Base-by-base conservation (phyloP, 2,329 filamentous ascomycete species). In the Madurella fahalii region DNA sequence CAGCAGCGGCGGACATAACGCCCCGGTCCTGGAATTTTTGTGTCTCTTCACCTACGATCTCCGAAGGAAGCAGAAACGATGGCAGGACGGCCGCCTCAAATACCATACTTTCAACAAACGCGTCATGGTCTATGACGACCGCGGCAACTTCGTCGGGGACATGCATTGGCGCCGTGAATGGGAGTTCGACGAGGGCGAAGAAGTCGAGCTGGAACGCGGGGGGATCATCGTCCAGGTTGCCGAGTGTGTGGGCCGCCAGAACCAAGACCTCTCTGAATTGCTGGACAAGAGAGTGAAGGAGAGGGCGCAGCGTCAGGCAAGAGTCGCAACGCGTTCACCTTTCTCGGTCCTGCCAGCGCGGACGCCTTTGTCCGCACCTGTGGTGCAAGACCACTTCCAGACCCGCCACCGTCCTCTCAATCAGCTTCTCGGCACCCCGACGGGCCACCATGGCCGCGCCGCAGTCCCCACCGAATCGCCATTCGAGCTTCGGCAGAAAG, bases 21-120 rank as follows among this genome's bases (percentile, higher is more conserved):
- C 91, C 2, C 78, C 82, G 0, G 90, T 96, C 40, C 76, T 88
- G 66, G 90, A 95, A 66, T 95, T 87, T 69, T 80, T 83, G 58
- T 96, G 92, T 69, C 83, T 96, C 4, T 96, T 89, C 71, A 95
- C 91, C 2, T 84, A 89, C 67, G 92, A 96, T 67, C 70, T 95
- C 41, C 84, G 85, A 49, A 84, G 89, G 53, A 96, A 96, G 73
- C 85, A 90, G 63, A 96, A 96, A 69, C 79, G 89, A 57, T 96
- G 92, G 92, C 90, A 95, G 65, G 92, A 96, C 85, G 92, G 93
- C 37, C 84, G 84, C 49, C 81, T 96, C 58, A 88, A 87, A 60
- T 95, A 87, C 61, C 92, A 96, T 67, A 87, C 88, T 0, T 96
- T 95, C 80, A 96, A 96, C 74, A 89, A 85, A 67, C 84, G 90